Conservation (phyloP, 305 asterid species). For the Fraxinus ornus region DNA sequence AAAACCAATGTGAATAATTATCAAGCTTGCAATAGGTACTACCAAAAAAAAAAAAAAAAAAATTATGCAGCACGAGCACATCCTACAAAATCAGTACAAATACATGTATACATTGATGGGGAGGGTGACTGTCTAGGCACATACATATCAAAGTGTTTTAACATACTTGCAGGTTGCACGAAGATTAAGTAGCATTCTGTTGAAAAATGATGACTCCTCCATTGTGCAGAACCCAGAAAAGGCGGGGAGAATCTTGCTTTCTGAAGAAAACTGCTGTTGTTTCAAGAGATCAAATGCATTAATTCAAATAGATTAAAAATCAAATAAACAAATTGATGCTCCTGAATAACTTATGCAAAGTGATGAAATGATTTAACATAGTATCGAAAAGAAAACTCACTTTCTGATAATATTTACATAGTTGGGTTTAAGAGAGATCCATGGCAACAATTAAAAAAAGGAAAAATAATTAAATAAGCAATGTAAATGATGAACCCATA, state of each 20-base stretch:
- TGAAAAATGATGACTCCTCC: slow-evolving; percentile 48
- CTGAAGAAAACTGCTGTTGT: slow-evolving; percentile 4
- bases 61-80: background rate
- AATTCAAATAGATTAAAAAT: background rate
- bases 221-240: slow-evolving; percentile 19
- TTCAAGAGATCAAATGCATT: background rate
- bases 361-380: background rate
- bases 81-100: background rate
- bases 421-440: background rate
- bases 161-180: slow-evolving; percentile 53
- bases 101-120: background rate
- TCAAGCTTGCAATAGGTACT: background rate
- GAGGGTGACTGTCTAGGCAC: background rate
- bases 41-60: background rate
- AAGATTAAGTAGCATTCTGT: slow-evolving; percentile 48
- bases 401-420: background rate
- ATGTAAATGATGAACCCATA: background rate
- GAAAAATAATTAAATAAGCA: too few relatives aligned
- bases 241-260: background rate
- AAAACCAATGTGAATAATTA: background rate
- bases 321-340: background rate
- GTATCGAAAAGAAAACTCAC: background rate
- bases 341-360: background rate
- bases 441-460: background rate
- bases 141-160: background rate